These are phyloP conservation scores for Sparassis latifolia DNA, from an alignment of 1,284 basidiomycete species.

Conservation along the genomic window DNA sequence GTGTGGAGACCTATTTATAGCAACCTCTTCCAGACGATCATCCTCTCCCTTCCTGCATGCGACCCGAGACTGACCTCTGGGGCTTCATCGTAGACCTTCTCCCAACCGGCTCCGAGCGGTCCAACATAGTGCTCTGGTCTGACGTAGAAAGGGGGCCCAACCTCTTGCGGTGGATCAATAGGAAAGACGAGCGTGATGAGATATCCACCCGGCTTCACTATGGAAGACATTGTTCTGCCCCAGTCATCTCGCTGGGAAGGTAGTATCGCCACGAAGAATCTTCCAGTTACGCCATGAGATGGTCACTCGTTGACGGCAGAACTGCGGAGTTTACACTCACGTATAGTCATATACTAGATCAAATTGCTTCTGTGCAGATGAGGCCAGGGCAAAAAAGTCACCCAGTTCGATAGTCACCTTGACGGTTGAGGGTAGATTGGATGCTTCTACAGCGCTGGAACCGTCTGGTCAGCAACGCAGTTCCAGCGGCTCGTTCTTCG, in stretches of 20 bases:
- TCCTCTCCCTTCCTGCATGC: conserved; percentile 40
- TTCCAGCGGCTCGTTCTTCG: no score
- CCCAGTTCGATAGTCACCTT: conserved; percentile 32
- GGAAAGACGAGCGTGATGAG: conserved; percentile 56
- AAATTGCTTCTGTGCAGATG: conserved; percentile 32
- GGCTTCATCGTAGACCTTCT: conserved; percentile 46
- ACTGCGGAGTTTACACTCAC: conserved; percentile 32
- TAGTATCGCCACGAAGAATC: conserved; percentile 69
- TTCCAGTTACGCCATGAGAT: no score
- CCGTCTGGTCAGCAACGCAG: background rate
- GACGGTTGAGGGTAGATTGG: background rate
- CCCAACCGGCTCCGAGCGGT: conserved; percentile 46
- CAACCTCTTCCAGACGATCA: conserved; percentile 44
- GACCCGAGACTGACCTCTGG: conserved; percentile 33
- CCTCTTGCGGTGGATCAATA: conserved; percentile 41
- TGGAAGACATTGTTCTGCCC: conserved; percentile 47
- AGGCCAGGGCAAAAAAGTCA: conserved; percentile 47
- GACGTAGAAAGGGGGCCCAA: conserved; percentile 61
- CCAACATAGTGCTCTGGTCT: conserved; percentile 51
- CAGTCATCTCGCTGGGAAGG: conserved; percentile 49
- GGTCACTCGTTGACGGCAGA: background rate
- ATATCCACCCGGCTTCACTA: conserved; percentile 53
- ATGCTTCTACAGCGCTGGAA: background rate
- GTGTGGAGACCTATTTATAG: no score
- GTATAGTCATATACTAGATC: conserved; percentile 66